A percentile compares a stretch with the other conserved stretches of the same genome.
Conservation (phyloP, 257 asterid species). For the Ilex asprella region DNA sequence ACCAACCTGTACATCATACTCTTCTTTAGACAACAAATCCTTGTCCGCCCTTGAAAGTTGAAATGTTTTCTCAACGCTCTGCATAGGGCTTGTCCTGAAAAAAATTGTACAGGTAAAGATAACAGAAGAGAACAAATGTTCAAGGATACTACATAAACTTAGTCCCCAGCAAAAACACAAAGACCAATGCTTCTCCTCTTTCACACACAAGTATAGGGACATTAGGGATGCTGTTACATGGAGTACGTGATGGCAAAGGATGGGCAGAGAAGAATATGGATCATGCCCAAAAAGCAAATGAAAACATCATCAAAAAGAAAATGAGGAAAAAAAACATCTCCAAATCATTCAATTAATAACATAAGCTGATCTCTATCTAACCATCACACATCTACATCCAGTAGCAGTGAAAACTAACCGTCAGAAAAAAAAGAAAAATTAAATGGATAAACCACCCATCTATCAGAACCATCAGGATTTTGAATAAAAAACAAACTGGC, state of each 20-base stretch:
- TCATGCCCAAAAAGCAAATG: neutral
- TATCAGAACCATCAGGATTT: too few relatives aligned
- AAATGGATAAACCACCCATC: neutral
- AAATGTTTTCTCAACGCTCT: conserved; percentile 77
- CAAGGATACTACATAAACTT: too few relatives aligned
- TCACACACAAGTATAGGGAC: neutral
- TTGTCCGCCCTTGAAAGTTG: conserved; percentile 77
- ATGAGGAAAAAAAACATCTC: neutral
- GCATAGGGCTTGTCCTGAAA: conserved; percentile 77
- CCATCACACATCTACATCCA: neutral
- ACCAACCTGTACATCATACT: conserved; percentile 87
- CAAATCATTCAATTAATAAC: too few relatives aligned
- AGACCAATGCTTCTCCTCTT: too few relatives aligned
- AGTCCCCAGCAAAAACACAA: too few relatives aligned
- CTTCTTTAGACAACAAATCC: conserved; percentile 76
- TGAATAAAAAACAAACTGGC: too few relatives aligned
- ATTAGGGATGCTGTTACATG: neutral
- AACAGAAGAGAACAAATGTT: neutral
- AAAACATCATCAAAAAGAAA: neutral
- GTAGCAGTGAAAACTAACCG: neutral
- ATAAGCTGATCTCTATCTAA: neutral
- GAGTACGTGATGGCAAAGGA: neutral
- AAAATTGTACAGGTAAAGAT: neutral
- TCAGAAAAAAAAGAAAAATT: neutral
- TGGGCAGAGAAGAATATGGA: neutral